These are phyloP conservation scores for Bipolaris bicolor DNA, from an alignment of 2,329 filamentous ascomycete genomes.

Conservation along the genomic window DNA sequence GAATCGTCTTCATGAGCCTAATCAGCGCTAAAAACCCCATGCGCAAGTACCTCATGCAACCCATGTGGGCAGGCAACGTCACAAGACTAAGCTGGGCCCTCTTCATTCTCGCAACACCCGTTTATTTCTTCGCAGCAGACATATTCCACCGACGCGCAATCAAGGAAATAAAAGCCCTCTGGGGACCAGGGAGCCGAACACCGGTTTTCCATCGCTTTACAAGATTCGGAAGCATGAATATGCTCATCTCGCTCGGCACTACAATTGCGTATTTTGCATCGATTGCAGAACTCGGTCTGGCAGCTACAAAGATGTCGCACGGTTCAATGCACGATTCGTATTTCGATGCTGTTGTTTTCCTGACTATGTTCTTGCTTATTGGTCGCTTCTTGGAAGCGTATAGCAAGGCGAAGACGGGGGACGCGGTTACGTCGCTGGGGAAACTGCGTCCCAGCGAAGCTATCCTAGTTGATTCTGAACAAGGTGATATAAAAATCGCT, in stretches of 20 bases:
- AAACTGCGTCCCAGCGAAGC: slow-evolving; percentile 80
- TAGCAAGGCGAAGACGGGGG: slow-evolving; percentile 88
- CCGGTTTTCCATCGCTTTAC: slow-evolving; percentile 79
- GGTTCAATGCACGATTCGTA: slow-evolving; percentile 60
- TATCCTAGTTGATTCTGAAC: slow-evolving; percentile 64
- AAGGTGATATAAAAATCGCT: slow-evolving; percentile 55
- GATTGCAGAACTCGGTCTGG: slow-evolving; percentile 73
- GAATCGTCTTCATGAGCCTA: slow-evolving; percentile 89
- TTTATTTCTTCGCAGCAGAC: slow-evolving; percentile 87
- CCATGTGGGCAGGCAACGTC: slow-evolving; percentile 72
- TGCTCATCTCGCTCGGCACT: slow-evolving; percentile 87
- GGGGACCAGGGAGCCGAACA: slow-evolving; percentile 75
- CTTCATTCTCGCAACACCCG: slow-evolving; percentile 80
- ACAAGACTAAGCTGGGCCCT: slow-evolving; percentile 79
- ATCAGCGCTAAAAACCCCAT: slow-evolving; percentile 65
- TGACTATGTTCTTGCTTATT: slow-evolving; percentile 84
- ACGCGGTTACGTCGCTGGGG: slow-evolving; percentile 80
- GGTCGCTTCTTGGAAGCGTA: slow-evolving; percentile 82
- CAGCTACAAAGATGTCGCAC: slow-evolving; percentile 49
- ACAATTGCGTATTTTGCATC: slow-evolving; percentile 87
- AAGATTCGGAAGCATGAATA: slow-evolving; percentile 96
- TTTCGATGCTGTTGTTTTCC: slow-evolving; percentile 91
- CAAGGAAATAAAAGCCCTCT: slow-evolving; percentile 79
- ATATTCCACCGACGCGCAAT: slow-evolving; percentile 80
- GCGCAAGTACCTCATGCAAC: slow-evolving; percentile 71